phyloP scores from a whole-genome alignment of 148 eudicot genomes.

The Euryodendron excelsum region DNA sequence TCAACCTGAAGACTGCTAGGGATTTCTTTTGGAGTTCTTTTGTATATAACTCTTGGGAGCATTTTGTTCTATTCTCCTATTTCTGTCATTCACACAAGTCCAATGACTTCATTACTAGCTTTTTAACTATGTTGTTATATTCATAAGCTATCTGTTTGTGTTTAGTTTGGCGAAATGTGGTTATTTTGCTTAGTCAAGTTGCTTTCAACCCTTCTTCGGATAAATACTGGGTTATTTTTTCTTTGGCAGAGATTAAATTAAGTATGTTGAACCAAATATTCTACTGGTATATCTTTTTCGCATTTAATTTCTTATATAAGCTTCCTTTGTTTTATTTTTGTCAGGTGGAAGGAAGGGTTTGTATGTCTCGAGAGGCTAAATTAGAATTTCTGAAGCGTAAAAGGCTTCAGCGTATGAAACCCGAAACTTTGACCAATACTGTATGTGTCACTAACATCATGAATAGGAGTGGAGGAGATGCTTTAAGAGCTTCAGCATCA shows the following conservation, averaged over 20 bases:
- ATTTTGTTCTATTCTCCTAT: not conserved
- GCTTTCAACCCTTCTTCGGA: not conserved
- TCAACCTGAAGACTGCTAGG: not conserved
- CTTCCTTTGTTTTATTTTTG: conserved; percentile 5
- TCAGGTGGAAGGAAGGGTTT: conserved; percentile 89
- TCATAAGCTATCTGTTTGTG: not conserved
- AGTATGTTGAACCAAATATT: conserved; percentile 2
- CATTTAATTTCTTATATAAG: not conserved
- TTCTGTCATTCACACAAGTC: conserved; percentile 12
- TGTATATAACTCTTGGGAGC: not conserved
- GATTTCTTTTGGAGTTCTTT: not conserved
- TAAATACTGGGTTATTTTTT: not conserved
- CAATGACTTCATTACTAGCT: not conserved
- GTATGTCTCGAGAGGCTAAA: conserved; percentile 69
- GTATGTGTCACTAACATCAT: conserved; percentile 34
- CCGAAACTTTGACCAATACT: conserved; percentile 33
- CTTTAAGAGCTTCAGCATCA: conserved; percentile 66
- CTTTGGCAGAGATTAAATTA: not conserved
- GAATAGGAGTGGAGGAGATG: conserved; percentile 76
- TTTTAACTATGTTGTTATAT: not conserved
- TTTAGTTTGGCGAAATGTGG: not conserved
- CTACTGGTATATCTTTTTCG: not conserved
- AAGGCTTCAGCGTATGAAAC: conserved; percentile 73
- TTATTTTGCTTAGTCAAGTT: not conserved
- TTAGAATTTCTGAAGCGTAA: conserved; percentile 78